Conservation (phyloP, 108 stramenopile species). For the Cyclotella choctawhatcheeana region DNA sequence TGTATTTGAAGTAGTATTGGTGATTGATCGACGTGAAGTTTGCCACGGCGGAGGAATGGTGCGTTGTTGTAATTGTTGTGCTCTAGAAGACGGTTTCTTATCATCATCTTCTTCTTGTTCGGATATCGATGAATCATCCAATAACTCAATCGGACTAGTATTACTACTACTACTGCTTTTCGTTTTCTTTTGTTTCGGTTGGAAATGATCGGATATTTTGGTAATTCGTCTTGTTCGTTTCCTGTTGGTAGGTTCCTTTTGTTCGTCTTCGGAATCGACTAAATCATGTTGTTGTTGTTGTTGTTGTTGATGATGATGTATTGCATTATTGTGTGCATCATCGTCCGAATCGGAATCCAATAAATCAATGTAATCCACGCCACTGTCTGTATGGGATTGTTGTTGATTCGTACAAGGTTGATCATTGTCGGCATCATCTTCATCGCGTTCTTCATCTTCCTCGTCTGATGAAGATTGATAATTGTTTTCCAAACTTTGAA, state of each 20-base stretch:
- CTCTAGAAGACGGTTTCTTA: not conserved
- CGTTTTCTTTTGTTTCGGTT: not conserved
- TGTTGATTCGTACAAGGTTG: not conserved
- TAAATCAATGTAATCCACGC: conserved; percentile 12
- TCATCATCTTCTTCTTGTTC: not conserved
- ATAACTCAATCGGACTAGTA: not conserved
- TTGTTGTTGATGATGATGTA: not conserved
- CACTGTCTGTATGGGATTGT: not conserved
- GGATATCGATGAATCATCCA: conserved; percentile 14
- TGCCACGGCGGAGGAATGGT: not conserved
- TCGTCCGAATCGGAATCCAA: conserved; percentile 1
- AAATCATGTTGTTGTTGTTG: not conserved
- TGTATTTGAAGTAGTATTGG: not conserved
- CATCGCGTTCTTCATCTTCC: not conserved
- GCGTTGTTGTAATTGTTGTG: not conserved
- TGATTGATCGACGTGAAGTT: not conserved
- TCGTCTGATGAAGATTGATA: not conserved
- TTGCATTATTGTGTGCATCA: not conserved
- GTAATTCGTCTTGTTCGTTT: not conserved
- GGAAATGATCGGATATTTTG: conserved; percentile 2
- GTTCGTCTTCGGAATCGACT: not conserved
- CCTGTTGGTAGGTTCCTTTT: not conserved
- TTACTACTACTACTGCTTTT: not conserved
- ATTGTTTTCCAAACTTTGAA: conserved; percentile 1
- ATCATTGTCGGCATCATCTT: not conserved